These are phyloP conservation scores for Pseudonitzschia pungens DNA, from an alignment of 108 stramenopile species.

Conservation along the genomic window DNA sequence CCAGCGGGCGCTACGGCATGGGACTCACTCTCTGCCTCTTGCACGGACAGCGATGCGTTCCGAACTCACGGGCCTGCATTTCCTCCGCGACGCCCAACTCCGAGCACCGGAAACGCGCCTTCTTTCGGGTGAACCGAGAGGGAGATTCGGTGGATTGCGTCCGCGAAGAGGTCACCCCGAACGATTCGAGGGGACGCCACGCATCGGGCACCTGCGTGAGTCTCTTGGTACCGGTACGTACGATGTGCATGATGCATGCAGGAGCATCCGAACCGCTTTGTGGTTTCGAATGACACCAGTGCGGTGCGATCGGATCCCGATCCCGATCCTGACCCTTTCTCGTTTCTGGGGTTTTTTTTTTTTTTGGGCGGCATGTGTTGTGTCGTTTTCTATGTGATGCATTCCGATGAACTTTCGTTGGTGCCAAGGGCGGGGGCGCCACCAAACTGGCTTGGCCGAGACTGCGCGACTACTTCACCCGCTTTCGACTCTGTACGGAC, in stretches of 20 bases:
- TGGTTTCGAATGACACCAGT: neutral
- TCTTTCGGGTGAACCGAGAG: conserved; percentile 68
- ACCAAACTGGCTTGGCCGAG: conserved; percentile 70
- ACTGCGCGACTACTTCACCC: conserved; percentile 76
- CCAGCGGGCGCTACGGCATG: conserved; percentile 65
- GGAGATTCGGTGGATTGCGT: conserved; percentile 45
- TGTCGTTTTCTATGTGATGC: too few species aligned
- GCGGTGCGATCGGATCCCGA: neutral
- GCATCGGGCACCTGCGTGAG: conserved; percentile 79
- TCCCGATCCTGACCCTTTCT: too few species aligned
- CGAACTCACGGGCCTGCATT: conserved; percentile 64
- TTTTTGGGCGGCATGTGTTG: too few species aligned
- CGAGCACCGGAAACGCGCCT: conserved; percentile 38
- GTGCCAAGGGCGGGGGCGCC: conserved; percentile 56
- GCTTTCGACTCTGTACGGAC: conserved; percentile 66
- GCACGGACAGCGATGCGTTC: conserved; percentile 82
- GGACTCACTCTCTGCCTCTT: conserved; percentile 77
- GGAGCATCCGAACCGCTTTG: too few species aligned
- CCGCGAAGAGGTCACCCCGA: conserved; percentile 38
- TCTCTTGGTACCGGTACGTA: conserved; percentile 76
- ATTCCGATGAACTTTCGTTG: neutral
- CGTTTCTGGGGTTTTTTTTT: too few species aligned
- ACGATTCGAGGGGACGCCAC: conserved; percentile 16
- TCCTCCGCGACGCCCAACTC: conserved; percentile 52
- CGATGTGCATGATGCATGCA: too few species aligned